phyloP scores from a whole-genome alignment of 2,329 filamentous ascomycete genomes.

The Aspergillus japonicus region DNA sequence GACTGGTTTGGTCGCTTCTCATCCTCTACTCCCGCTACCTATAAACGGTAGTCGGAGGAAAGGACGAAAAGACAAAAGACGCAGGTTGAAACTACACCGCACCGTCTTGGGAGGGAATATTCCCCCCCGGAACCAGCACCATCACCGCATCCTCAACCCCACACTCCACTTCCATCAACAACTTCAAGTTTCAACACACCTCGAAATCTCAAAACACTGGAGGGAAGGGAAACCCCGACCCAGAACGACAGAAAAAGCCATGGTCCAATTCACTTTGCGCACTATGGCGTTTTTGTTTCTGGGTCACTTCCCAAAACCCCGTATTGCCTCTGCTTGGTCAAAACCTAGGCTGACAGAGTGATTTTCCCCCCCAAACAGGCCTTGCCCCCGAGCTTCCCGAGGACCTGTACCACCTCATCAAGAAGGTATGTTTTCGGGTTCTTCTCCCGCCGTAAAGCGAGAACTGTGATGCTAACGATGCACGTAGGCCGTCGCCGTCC shows the following conservation, averaged over 20 bases:
- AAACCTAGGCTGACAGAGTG: constrained; percentile 80
- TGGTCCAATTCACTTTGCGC: background rate
- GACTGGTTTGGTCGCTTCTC: background rate
- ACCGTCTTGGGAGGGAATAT: background rate
- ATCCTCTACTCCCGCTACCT: background rate
- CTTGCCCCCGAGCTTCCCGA: constrained; percentile 98
- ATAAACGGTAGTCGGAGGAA: background rate
- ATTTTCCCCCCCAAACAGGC: constrained; percentile 67
- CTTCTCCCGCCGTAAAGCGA: too few relatives aligned
- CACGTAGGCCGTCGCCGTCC: constrained; percentile 86
- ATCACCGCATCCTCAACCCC: background rate
- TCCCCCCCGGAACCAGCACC: background rate
- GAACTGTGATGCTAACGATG: constrained; percentile 9
- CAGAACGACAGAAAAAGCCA: background rate
- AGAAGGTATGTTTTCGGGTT: constrained; percentile 70
- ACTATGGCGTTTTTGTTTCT: constrained; percentile 20
- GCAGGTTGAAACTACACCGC: background rate
- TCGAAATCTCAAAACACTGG: background rate
- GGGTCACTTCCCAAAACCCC: constrained; percentile 20
- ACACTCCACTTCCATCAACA: background rate
- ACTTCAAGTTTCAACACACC: background rate
- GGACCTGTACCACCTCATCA: constrained; percentile 99
- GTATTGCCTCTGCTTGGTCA: constrained; percentile 82
- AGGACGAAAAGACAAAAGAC: background rate
- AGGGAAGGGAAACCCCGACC: background rate